Base-by-base conservation (phyloP, 1,284 basidiomycete species). In the Rhodotorula mucilaginosa region DNA sequence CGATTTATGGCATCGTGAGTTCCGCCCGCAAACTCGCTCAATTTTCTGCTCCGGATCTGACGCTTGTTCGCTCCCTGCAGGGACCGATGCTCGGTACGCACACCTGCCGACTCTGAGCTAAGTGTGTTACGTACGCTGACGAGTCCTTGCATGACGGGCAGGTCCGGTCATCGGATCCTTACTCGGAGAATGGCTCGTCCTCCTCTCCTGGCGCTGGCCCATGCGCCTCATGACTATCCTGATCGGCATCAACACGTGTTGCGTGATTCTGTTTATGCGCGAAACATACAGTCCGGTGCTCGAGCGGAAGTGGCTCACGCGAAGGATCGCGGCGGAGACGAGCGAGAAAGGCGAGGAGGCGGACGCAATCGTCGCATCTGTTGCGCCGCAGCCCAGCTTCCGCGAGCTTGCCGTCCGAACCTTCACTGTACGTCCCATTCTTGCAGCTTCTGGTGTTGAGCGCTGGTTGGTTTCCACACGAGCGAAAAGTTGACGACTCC, bases 251-350 rank as follows among this genome's bases (percentile, higher is more conserved):
- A 82, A 82, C 74, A 77, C 75, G 1, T 44, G 78, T 23, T 64
- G 79, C 5, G 74, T 82, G 47, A 39, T 79, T 4, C 39, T 76
- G 0, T 65, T 79, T 61, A 78, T 80, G 57, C 63, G 76, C 18
- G 82, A 83, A 74, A 81, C 82, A 0, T 82, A 81, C 71, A 81
- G 80, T 6, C 79, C 81, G 79, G 81, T 62, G 69, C 79, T 80
- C 26, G 52, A 60, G 54, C 44, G 64, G 2, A 23, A 12, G n/a
- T 59, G 34, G 34, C 31, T n/a, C 10, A 58, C 58, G 34, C 16
- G 46, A 39, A 15, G n/a, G 18, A 19, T 13, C 13, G 58, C 49
- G 34, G 21, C 23, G 31, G 51, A 51, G 48, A 39, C n/a, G 21
- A 49, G 57, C 13, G 56, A 58, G 31, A 5, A 49, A 34, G 57